phyloP scores from a whole-genome alignment of 306 rosid genomes.

The Calophaca sinica region DNA sequence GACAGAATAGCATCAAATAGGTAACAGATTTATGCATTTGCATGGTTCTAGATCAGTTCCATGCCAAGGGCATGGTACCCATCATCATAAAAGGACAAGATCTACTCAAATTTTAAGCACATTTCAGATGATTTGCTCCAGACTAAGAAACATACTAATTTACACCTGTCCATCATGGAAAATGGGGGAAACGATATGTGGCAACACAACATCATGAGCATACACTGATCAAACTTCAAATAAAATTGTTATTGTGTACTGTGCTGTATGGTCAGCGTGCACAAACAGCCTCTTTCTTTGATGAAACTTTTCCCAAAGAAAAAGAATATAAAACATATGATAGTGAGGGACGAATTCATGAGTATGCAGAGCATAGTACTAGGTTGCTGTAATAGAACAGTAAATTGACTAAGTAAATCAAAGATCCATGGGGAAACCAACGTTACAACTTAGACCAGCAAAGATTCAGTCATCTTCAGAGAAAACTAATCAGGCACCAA shows the following conservation, averaged over 20 bases:
- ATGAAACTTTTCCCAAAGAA: constrained; percentile 21
- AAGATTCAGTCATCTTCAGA: not conserved
- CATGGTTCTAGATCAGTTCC: constrained; percentile 15
- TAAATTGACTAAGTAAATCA: constrained; percentile 14
- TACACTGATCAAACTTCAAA: constrained; percentile 24
- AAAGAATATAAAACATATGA: not conserved
- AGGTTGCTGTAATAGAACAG: not conserved
- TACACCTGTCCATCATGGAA: not conserved
- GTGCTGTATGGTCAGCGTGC: not conserved
- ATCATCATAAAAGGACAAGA: not conserved
- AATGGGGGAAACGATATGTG: not conserved
- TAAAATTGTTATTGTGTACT: not conserved
- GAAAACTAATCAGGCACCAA: constrained; percentile 4
- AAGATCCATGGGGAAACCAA: constrained; percentile 23
- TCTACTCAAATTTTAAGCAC: constrained; percentile 19
- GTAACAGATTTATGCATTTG: not conserved
- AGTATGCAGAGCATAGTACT: not conserved
- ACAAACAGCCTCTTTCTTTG: not conserved
- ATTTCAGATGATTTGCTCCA: not conserved
- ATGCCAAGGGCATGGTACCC: constrained; percentile 14
- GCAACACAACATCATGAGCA: constrained; percentile 4
- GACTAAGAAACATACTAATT: not conserved
- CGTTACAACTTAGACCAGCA: constrained; percentile 13
- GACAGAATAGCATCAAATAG: no score
- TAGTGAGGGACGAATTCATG: constrained; percentile 4